These are phyloP conservation scores for Candida hungchunana DNA, from an alignment of 805 yeast genomes.

Conservation along the genomic window DNA sequence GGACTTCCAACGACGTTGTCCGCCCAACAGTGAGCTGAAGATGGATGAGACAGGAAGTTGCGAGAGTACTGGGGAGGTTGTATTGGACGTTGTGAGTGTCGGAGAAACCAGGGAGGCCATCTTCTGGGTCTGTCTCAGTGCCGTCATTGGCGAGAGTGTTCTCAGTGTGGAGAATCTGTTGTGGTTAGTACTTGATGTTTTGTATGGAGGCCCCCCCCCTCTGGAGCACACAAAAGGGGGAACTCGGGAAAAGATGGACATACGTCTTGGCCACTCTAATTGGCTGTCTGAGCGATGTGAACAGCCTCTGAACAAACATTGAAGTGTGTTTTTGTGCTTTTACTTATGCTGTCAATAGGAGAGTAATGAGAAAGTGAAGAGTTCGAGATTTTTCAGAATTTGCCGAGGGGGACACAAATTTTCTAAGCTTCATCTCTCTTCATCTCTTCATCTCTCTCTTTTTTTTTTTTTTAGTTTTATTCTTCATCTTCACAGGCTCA, in stretches of 20 bases:
- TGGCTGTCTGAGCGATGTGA: slow-evolving; percentile 9
- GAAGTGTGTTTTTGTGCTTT: neutral
- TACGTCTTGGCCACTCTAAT: slow-evolving; percentile 8
- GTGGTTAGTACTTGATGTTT: slow-evolving; percentile 17
- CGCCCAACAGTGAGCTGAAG: slow-evolving; percentile 29
- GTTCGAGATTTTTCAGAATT: neutral
- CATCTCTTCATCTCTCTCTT: too few species aligned
- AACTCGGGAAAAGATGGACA: slow-evolving; percentile 4
- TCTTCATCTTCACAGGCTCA: neutral
- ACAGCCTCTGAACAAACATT: slow-evolving; percentile 11
- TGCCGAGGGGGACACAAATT: slow-evolving; percentile 6
- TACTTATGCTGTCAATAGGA: too few species aligned
- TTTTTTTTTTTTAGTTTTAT: too few species aligned
- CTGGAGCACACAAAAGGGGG: too few species aligned
- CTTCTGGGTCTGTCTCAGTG: slow-evolving; percentile 20
- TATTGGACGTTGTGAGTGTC: slow-evolving; percentile 15
- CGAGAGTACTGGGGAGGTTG: slow-evolving; percentile 14
- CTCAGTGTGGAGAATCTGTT: slow-evolving; percentile 14
- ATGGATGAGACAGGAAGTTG: slow-evolving; percentile 19
- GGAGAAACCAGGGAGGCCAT: slow-evolving; percentile 24
- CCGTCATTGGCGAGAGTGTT: slow-evolving; percentile 20
- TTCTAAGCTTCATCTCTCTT: slow-evolving; percentile 2
- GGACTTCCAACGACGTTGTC: slow-evolving; percentile 71
- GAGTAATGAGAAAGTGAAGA: neutral
- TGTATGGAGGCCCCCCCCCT: too few species aligned